Percentiles rank a stretch among this genome's conserved stretches.
These are phyloP conservation scores for Cutaneotrichosporon cyanovorans DNA, from an alignment of 1,284 basidiomycete species.

Conservation along the genomic window DNA sequence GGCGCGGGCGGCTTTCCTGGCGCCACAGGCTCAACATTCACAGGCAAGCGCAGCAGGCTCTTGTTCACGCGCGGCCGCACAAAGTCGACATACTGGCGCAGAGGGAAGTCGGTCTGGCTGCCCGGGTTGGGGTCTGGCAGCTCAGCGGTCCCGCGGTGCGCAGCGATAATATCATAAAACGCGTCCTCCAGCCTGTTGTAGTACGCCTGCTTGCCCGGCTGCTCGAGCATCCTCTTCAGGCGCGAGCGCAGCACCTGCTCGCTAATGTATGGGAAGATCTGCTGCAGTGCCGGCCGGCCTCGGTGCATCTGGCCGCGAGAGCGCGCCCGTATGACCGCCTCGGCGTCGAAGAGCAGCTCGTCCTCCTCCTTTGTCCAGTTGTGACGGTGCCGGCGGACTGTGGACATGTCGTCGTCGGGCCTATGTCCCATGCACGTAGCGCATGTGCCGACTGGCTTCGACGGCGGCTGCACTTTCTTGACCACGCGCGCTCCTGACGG, in stretches of 20 bases:
- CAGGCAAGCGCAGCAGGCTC: conserved; percentile 54
- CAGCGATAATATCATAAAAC: conserved; percentile 69
- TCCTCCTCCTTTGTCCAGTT: conserved; percentile 79
- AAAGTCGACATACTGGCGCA: conserved; percentile 68
- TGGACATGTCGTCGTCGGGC: conserved; percentile 2
- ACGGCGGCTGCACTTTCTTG: neutral
- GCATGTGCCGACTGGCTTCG: neutral
- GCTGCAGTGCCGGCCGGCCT: conserved; percentile 45
- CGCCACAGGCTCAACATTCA: conserved; percentile 8
- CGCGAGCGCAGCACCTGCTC: conserved; percentile 23
- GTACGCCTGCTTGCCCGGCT: conserved; percentile 64
- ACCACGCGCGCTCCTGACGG: neutral
- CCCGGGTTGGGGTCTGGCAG: conserved; percentile 65
- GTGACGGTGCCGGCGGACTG: conserved; percentile 50
- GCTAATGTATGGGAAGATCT: conserved; percentile 60
- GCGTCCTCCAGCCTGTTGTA: conserved; percentile 68
- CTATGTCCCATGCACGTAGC: neutral
- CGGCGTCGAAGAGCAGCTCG: conserved; percentile 74
- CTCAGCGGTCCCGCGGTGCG: conserved; percentile 58
- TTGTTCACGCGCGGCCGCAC: conserved; percentile 75
- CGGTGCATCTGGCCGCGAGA: conserved; percentile 46
- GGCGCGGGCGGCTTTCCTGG: conserved; percentile 7
- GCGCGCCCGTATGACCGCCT: conserved; percentile 70
- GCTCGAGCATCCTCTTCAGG: conserved; percentile 52
- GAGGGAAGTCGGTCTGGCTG: conserved; percentile 65